Evolutionary conservation across 306 rosid species (phyloP).

Genomic region (Canavalia ensiformis): DNA sequence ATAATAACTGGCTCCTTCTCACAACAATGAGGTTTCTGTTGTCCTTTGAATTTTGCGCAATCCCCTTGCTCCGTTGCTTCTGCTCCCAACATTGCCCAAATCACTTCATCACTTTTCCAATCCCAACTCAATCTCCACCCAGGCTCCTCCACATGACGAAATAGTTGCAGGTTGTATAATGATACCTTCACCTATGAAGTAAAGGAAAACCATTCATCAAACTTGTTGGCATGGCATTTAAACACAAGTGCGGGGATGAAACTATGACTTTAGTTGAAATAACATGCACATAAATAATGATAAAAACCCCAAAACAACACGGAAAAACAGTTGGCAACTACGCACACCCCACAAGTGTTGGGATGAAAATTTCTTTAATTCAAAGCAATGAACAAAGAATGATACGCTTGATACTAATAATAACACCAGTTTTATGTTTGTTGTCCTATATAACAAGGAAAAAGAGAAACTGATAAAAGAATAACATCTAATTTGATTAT

Average conservation of each 20-base stretch:
- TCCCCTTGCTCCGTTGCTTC: slow-evolving; percentile 78
- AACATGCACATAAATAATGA: too few species aligned
- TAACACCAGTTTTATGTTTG: not conserved
- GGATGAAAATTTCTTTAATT: not conserved
- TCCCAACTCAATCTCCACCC: slow-evolving; percentile 81
- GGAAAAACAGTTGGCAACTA: too few species aligned
- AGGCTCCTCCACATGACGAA: slow-evolving; percentile 72
- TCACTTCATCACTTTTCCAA: slow-evolving; percentile 75
- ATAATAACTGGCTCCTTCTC: slow-evolving; percentile 62
- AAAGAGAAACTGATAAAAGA: too few species aligned
- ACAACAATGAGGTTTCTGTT: slow-evolving; percentile 74
- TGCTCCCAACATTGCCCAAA: slow-evolving; percentile 84
- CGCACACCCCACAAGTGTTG: not conserved
- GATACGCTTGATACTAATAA: too few species aligned
- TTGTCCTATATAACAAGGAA: too few species aligned
- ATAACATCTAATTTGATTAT: too few species aligned
- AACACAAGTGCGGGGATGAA: not conserved
- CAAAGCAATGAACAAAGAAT: not conserved
- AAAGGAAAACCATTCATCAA: not conserved
- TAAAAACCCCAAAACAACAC: too few species aligned
- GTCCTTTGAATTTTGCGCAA: slow-evolving; percentile 65
- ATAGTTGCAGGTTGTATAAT: slow-evolving; percentile 69
- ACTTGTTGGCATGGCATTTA: not conserved
- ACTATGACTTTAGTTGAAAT: too few species aligned
- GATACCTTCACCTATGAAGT: slow-evolving; percentile 67